These are phyloP conservation scores for Stemphylium vesicarium DNA, from an alignment of 2,329 filamentous ascomycete genomes.

Conservation along the genomic window DNA sequence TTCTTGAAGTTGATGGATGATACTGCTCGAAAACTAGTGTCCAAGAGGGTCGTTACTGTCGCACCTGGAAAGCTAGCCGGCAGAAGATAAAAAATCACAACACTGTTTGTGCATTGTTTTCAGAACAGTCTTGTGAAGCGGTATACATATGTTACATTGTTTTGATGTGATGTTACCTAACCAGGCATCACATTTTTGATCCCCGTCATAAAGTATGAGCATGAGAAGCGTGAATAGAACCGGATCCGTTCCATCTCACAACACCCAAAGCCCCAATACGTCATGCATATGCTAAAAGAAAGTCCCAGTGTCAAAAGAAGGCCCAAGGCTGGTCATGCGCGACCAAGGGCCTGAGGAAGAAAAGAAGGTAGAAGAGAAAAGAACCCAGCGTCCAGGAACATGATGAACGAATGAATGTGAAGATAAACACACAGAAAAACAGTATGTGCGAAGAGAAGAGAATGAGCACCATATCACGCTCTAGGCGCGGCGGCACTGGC, in stretches of 20 bases:
- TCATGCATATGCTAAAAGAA: too few relatives aligned
- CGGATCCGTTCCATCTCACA: not conserved
- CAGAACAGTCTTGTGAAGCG: too few relatives aligned
- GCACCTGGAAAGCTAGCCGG: not conserved
- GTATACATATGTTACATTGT: not conserved
- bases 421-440: not conserved
- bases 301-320: too few relatives aligned
- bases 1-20: constrained; percentile 1
- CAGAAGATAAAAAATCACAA: not conserved
- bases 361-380: not conserved
- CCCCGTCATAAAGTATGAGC: not conserved
- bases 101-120: not conserved
- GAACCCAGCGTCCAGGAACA: constrained; percentile 14
- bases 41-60: not conserved
- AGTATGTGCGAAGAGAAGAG: constrained; percentile 9
- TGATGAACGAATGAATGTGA: constrained; percentile 18
- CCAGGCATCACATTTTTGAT: not conserved
- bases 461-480: not conserved
- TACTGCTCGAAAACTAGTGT: not conserved
- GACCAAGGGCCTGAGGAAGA: not conserved
- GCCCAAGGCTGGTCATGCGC: not conserved
- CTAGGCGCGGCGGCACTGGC: not conserved
- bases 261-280: not conserved
- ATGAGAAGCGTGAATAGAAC: not conserved
- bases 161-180: not conserved